phyloP scores from a whole-genome alignment of 257 asterid genomes.

The Agastache rugosa region DNA sequence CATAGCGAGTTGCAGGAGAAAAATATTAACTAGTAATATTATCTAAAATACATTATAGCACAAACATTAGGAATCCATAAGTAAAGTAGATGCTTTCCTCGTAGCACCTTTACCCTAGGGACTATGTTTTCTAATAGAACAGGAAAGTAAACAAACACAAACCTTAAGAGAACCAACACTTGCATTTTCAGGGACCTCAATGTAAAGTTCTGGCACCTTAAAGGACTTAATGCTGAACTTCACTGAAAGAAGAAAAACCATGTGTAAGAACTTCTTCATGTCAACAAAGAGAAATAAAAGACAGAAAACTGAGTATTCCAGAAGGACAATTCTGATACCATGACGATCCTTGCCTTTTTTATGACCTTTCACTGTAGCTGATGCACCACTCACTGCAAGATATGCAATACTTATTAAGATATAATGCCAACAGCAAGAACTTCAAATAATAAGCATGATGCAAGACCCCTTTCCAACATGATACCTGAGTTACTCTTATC shows the following conservation, averaged over 20 bases:
- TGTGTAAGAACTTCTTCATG: conserved; percentile 25
- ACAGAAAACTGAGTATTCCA: conserved; percentile 5
- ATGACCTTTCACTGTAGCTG: conserved; percentile 49
- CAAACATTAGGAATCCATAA: conserved; percentile 3
- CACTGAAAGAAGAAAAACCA: conserved; percentile 56
- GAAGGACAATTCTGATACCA: conserved; percentile 50
- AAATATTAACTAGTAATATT: conserved; percentile 2
- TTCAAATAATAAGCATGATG: conserved; percentile 21
- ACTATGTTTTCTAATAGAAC: not conserved
- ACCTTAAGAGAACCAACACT: conserved; percentile 96
- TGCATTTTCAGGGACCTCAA: conserved; percentile 93
- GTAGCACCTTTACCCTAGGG: not conserved
- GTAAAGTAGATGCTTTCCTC: not conserved
- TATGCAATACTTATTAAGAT: conserved; percentile 34
- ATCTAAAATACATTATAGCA: conserved; percentile 7
- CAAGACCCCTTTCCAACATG: conserved; percentile 45
- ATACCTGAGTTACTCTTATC: conserved; percentile 45
- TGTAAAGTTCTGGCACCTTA: conserved; percentile 89
- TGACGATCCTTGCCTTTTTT: conserved; percentile 55
- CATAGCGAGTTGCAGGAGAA: not conserved
- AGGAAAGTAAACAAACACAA: conserved; percentile 26
- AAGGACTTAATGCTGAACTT: conserved; percentile 89
- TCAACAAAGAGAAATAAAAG: conserved; percentile 14
- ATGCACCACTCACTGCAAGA: conserved; percentile 53
- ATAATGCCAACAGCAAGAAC: conserved; percentile 23